Base-by-base conservation (phyloP, 768 basidiomycete genomes). In the Galerina marginata region DNA sequence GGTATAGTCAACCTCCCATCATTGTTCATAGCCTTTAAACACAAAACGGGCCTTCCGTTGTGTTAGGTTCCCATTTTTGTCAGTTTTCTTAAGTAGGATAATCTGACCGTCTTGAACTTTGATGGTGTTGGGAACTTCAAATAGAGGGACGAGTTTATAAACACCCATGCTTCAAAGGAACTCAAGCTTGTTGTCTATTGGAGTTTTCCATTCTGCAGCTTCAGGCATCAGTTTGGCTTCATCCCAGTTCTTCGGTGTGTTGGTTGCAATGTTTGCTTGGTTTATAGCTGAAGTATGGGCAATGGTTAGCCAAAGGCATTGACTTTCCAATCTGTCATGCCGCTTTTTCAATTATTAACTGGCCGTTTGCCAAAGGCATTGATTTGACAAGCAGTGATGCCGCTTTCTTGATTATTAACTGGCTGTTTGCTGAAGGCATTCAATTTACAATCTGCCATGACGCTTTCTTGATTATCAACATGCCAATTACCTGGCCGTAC, bases 1-100 rank as follows among this genome's bases (percentile, higher is more conserved):
- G 0, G 65, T 70, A 60, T 77, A 85, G 52, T 85, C 81, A 6
- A 68, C 56, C 0, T 82, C 81, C 26, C 66, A 75, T 0, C 76
- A 61, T 54, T 81, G 79, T 23, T 77, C 62, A 62, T 71, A 80
- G 0, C 83, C 81, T 54, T 77, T 72, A 16, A 44, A 44, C 6
- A 44, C 42, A 44, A 44, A 44, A 6, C 14, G 5, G 6, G 42
- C 42, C 20, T 44, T 44, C 14, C 42, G 2, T 16, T 16, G 6
- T 15, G 42, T 14, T 44, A 44, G 20, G 14, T 2, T 14, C 14
- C 42, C 42, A 14, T 44, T 44, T 44, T 44, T 16, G 42, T 44
- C 25, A 16, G 44, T 33, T 47, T 60, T 60, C 2, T 54, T 60
- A 2, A n/a, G 15, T 29, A 60, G 52, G 23, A 60, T 44, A 11